phyloP scores from a whole-genome alignment of 805 yeast species.

The Myxozyma nipponensis region DNA sequence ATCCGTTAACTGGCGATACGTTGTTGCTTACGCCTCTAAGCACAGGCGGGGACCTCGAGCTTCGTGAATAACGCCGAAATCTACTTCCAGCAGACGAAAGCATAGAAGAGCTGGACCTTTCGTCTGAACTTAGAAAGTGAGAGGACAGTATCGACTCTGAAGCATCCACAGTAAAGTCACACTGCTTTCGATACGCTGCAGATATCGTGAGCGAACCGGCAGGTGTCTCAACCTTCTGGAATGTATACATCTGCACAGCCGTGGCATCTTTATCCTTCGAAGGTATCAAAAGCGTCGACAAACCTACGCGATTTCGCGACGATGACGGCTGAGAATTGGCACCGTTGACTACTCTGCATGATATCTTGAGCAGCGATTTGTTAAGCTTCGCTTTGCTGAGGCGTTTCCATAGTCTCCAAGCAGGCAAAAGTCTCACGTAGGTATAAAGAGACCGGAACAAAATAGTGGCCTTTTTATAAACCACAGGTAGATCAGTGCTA shows the following conservation, averaged over 20 bases:
- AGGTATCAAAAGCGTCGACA: slow-evolving; percentile 41
- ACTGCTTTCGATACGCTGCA: slow-evolving; percentile 73
- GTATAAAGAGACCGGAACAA: slow-evolving; percentile 72
- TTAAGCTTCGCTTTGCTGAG: slow-evolving; percentile 42
- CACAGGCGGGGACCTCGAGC: slow-evolving; percentile 1
- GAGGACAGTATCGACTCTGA: slow-evolving; percentile 60
- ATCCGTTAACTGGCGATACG: slow-evolving; percentile 5
- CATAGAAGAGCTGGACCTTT: slow-evolving; percentile 7
- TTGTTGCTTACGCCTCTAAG: slow-evolving; percentile 1
- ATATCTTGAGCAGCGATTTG: slow-evolving; percentile 46
- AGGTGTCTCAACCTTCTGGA: slow-evolving; percentile 70
- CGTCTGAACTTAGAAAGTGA: slow-evolving; percentile 52
- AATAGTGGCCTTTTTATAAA: slow-evolving; percentile 70
- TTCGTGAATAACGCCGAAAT: slow-evolving; percentile 6
- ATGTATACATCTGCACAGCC: slow-evolving; percentile 48
- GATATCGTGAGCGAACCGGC: slow-evolving; percentile 70
- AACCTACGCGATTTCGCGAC: slow-evolving; percentile 48
- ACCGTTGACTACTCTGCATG: slow-evolving; percentile 61
- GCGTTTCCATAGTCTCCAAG: slow-evolving; percentile 53
- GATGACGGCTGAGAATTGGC: slow-evolving; percentile 53
- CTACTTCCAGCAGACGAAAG: neutral
- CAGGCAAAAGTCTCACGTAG: slow-evolving; percentile 63
- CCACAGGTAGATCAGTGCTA: slow-evolving; percentile 54
- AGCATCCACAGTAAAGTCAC: slow-evolving; percentile 62
- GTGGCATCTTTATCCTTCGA: slow-evolving; percentile 41